Conservation (phyloP, 2,329 filamentous ascomycete species). For the Verticillium albo-atrum region DNA sequence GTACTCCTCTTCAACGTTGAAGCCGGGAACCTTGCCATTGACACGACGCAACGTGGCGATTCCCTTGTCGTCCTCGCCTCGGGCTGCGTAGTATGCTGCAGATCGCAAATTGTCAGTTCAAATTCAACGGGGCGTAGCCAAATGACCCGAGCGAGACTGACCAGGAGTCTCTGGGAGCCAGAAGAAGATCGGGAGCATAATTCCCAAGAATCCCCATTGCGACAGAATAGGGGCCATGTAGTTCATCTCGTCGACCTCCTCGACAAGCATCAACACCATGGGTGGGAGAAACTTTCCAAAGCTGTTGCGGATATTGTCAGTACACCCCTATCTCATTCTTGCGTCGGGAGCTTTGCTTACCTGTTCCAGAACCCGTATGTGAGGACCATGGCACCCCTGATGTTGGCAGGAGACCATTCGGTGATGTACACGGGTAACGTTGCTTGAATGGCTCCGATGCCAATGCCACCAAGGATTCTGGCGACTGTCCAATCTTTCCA, state of each 20-base stretch:
- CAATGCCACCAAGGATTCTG: constrained; percentile 28
- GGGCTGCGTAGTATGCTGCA: constrained; percentile 17
- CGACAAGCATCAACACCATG: constrained; percentile 31
- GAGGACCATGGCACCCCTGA: constrained; percentile 34
- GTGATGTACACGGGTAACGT: constrained; percentile 36
- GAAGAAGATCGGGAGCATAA: constrained; percentile 32
- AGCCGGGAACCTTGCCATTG: constrained; percentile 19
- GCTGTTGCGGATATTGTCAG: too few relatives aligned
- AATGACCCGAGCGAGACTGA: too few relatives aligned
- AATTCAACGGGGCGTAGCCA: constrained; percentile 21
- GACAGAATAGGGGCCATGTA: constrained; percentile 36
- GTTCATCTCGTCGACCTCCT: constrained; percentile 21
- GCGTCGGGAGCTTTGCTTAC: too few relatives aligned
- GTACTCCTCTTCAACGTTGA: constrained; percentile 22
- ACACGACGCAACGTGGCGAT: constrained; percentile 5
- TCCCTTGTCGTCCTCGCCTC: constrained; percentile 14
- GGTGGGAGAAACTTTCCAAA: constrained; percentile 36
- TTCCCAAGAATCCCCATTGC: constrained; percentile 37
- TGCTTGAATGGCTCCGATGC: constrained; percentile 35
- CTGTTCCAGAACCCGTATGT: constrained; percentile 39
- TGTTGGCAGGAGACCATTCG: constrained; percentile 33
- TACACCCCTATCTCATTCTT: too few relatives aligned
- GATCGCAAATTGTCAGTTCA: background rate
- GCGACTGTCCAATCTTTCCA: constrained; percentile 36
- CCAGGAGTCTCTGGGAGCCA: constrained; percentile 26